Conservation (phyloP, 2,329 filamentous ascomycete species). For the Orbilia blumenaviensis region DNA sequence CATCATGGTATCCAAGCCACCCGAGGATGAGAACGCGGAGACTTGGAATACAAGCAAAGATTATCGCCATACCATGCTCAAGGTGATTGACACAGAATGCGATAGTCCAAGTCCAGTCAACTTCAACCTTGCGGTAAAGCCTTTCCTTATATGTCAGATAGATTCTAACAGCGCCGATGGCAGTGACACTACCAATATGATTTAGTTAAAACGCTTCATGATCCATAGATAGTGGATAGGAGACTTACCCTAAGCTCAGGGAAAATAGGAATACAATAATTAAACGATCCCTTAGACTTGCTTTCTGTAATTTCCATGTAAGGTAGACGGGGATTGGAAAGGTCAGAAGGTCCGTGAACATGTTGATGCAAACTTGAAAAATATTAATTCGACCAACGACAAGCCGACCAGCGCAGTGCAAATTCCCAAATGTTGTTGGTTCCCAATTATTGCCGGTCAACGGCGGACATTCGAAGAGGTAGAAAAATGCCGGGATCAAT, state of each 20-base stretch:
- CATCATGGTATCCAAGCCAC: slow-evolving; percentile 46
- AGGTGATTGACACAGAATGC: slow-evolving; percentile 51
- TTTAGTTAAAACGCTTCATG: not conserved
- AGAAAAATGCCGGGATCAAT: slow-evolving; percentile 39
- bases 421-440: slow-evolving; percentile 35
- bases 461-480: slow-evolving; percentile 50
- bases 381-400: slow-evolving; percentile 51
- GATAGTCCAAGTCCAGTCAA: slow-evolving; percentile 52
- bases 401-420: slow-evolving; percentile 42
- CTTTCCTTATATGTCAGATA: slow-evolving; percentile 51
- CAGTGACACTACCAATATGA: slow-evolving; percentile 34
- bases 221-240: not conserved
- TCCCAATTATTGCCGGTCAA: slow-evolving; percentile 48
- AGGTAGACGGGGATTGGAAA: slow-evolving; percentile 51
- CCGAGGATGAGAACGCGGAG: slow-evolving; percentile 40
- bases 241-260: slow-evolving; percentile 47
- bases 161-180: slow-evolving; percentile 52
- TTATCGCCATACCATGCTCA: slow-evolving; percentile 50
- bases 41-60: slow-evolving; percentile 49
- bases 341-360: slow-evolving; percentile 49
- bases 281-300: slow-evolving; percentile 40
- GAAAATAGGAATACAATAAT: slow-evolving; percentile 45
- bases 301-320: slow-evolving; percentile 50
- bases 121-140: slow-evolving; percentile 24
- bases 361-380: slow-evolving; percentile 53